Percentiles rank a stretch among this genome's conserved stretches.
Conservation (phyloP, 495 filamentous ascomycete species). For the Daldinia childiae region DNA sequence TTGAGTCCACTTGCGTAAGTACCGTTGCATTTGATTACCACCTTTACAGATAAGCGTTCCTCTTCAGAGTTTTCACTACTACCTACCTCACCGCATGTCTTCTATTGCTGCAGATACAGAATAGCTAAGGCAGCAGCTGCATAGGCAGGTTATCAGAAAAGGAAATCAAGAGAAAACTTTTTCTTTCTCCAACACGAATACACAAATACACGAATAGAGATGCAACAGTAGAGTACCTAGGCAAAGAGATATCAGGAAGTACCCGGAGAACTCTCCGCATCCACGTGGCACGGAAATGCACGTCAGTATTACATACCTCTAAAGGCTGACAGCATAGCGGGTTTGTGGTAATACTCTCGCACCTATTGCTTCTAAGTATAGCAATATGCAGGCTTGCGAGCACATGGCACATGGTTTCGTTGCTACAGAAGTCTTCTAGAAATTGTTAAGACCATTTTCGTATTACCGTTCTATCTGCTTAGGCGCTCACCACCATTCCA, state of each 20-base stretch:
- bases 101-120: slow-evolving; percentile 1
- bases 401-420: slow-evolving; percentile 26
- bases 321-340: slow-evolving; percentile 18
- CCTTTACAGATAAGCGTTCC: slow-evolving; percentile 18
- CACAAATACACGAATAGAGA: background rate
- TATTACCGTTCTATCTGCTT: slow-evolving; percentile 17
- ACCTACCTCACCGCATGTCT: slow-evolving; percentile 4
- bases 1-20: slow-evolving; percentile 21
- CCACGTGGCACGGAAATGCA: slow-evolving; percentile 13
- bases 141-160: background rate
- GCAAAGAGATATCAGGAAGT: background rate
- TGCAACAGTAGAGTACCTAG: background rate
- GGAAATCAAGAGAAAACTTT: background rate
- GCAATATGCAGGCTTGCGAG: slow-evolving; percentile 33
- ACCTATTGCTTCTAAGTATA: slow-evolving; percentile 35
- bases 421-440: slow-evolving; percentile 44
- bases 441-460: slow-evolving; percentile 1
- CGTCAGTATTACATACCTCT: slow-evolving; percentile 27
- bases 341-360: slow-evolving; percentile 2
- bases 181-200: background rate
- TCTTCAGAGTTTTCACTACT: slow-evolving; percentile 22
- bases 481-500: slow-evolving; percentile 21
- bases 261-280: background rate
- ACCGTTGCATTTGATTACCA: slow-evolving; percentile 48
- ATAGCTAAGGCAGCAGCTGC: background rate